Conservation (phyloP, 768 basidiomycete genomes). For the Tricholoma flavovirens region DNA sequence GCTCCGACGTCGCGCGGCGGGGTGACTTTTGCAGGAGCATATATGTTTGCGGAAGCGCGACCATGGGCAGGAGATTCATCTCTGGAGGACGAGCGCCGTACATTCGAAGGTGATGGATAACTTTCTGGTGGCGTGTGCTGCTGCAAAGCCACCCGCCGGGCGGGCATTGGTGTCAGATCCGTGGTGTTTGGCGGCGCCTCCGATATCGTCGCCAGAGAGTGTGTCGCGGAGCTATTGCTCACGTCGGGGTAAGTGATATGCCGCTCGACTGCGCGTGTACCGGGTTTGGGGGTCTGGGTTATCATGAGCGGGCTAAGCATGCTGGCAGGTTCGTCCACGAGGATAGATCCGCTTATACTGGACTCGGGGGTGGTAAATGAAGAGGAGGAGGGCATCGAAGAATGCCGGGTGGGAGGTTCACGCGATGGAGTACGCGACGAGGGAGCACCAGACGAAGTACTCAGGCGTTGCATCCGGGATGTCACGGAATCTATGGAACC, state of each 20-base stretch:
- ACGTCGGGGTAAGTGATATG: conserved; percentile 30
- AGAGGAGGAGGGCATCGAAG: conserved; percentile 25
- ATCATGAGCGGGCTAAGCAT: conserved; percentile 43
- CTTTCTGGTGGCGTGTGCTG: conserved; percentile 16
- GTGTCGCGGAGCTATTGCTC: background rate
- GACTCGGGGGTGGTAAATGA: conserved; percentile 1
- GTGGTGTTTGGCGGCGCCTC: conserved; percentile 6
- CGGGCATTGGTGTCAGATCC: conserved; percentile 8
- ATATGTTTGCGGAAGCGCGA: background rate
- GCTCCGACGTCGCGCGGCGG: conserved; percentile 9
- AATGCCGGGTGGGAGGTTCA: conserved; percentile 25
- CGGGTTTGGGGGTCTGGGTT: conserved; percentile 26
- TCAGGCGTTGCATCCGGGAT: conserved; percentile 23
- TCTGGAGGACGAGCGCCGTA: conserved; percentile 12
- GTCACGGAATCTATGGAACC: conserved; percentile 23
- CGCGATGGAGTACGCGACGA: conserved; percentile 2
- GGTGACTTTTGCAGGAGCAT: conserved; percentile 2
- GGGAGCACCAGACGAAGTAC: conserved; percentile 10
- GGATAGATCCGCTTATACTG: conserved; percentile 18
- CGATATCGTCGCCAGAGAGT: background rate
- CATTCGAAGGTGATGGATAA: conserved; percentile 4
- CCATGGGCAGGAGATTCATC: conserved; percentile 3
- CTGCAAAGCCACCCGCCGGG: conserved; percentile 14
- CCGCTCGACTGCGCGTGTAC: conserved; percentile 21
- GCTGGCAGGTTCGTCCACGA: conserved; percentile 41